A percentile compares a stretch with the other conserved stretches of the same genome.
Conservation (phyloP, 192 early-diverging fungal species). For the Powellomyces hirtus region DNA sequence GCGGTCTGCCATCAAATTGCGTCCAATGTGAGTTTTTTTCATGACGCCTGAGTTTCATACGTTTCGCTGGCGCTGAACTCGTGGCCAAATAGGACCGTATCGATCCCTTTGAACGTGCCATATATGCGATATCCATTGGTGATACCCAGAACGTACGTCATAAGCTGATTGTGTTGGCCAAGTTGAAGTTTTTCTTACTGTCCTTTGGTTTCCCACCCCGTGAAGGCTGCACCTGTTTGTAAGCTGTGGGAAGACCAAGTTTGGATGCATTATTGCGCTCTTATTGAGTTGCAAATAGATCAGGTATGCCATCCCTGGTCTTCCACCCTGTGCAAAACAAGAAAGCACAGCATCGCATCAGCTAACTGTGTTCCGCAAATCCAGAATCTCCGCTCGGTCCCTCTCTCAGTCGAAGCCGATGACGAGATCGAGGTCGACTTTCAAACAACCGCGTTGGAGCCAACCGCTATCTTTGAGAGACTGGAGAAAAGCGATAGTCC, state of each 20-base stretch:
- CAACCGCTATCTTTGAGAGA: slow-evolving; percentile 31
- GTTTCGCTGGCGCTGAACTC: slow-evolving; percentile 25
- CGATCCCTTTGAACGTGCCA: slow-evolving; percentile 73
- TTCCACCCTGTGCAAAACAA: too few species aligned
- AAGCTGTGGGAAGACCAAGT: slow-evolving; percentile 83
- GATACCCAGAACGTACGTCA: slow-evolving; percentile 64
- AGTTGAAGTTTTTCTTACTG: not conserved
- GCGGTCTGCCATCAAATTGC: slow-evolving; percentile 58
- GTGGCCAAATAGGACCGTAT: slow-evolving; percentile 10
- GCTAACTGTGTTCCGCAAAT: too few species aligned
- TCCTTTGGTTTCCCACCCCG: not conserved
- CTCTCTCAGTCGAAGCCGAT: not conserved
- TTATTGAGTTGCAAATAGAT: slow-evolving; percentile 64
- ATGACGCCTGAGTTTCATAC: not conserved
- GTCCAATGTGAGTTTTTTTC: slow-evolving; percentile 34
- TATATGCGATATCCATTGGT: slow-evolving; percentile 73
- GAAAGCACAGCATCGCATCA: too few species aligned
- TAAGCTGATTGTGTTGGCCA: not conserved
- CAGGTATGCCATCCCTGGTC: too few species aligned
- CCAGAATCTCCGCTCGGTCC: slow-evolving; percentile 24
- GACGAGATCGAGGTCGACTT: slow-evolving; percentile 4
- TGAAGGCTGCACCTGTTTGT: slow-evolving; percentile 67
- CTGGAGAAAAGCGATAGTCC: slow-evolving; percentile 26
- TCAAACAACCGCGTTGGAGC: slow-evolving; percentile 13
- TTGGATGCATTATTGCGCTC: slow-evolving; percentile 76